Evolutionary conservation across 805 yeast genomes (phyloP).

Genomic region (Scheffersomyces spartinae): DNA sequence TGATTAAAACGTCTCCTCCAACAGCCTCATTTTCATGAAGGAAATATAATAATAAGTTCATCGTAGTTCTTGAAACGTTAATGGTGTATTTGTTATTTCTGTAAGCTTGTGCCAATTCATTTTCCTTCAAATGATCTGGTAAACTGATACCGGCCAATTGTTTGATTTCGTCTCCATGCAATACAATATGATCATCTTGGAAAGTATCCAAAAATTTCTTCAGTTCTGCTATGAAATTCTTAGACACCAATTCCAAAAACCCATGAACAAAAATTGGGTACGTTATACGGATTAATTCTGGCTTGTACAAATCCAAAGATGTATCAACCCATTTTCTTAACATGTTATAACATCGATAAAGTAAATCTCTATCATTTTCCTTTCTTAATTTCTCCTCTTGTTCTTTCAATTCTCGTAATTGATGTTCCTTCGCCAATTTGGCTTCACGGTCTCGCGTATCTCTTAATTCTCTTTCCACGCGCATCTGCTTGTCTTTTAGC

Average conservation of each 20-base stretch:
- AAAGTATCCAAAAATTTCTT: constrained; percentile 67
- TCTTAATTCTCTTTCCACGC: constrained; percentile 25
- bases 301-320: constrained; percentile 82
- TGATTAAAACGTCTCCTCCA: constrained; percentile 81
- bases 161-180: constrained; percentile 70
- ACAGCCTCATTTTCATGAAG: constrained; percentile 84
- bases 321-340: constrained; percentile 83
- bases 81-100: constrained; percentile 63
- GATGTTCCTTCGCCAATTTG: constrained; percentile 26
- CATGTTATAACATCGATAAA: constrained; percentile 69
- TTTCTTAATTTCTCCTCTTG: constrained; percentile 28
- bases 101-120: constrained; percentile 69
- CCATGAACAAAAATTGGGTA: constrained; percentile 92
- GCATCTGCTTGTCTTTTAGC: constrained; percentile 19
- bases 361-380: constrained; percentile 56
- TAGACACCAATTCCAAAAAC: constrained; percentile 65
- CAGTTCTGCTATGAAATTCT: constrained; percentile 50
- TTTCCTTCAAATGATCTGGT: constrained; percentile 73
- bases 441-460: constrained; percentile 27
- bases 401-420: constrained; percentile 24
- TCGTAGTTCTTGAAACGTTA: constrained; percentile 69
- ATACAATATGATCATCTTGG: constrained; percentile 56
- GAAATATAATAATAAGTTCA: constrained; percentile 75
- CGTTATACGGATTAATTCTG: constrained; percentile 71
- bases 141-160: constrained; percentile 63